Evolutionary conservation across 176 grass and related monocot genomes (phyloP).

Genomic region (Metroxylon sagu): DNA sequence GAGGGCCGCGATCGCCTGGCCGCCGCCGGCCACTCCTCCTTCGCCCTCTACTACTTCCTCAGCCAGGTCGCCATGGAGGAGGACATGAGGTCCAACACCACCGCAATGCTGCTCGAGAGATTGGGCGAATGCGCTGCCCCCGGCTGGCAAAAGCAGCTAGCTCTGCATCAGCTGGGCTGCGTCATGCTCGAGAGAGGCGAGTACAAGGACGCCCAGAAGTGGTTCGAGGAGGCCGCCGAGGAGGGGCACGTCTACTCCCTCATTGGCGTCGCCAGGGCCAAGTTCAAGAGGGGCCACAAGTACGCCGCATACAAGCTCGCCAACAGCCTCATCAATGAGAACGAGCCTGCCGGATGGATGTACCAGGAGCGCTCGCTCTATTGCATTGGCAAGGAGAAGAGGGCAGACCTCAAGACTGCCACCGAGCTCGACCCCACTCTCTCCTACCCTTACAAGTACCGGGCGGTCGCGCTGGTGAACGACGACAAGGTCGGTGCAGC

Average conservation of each 20-base stretch:
- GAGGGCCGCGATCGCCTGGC: constrained; percentile 65
- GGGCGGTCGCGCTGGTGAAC: constrained; percentile 46
- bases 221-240: constrained; percentile 74
- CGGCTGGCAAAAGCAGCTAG: constrained; percentile 72
- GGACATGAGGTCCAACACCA: constrained; percentile 67
- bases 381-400: constrained; percentile 73
- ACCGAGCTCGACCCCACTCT: constrained; percentile 70
- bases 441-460: constrained; percentile 81
- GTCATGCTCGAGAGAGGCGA: constrained; percentile 85
- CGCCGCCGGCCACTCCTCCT: constrained; percentile 56
- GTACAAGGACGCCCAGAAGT: constrained; percentile 72
- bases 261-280: constrained; percentile 72
- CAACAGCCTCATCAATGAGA: constrained; percentile 47
- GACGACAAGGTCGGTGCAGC: constrained; percentile 68
- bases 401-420: constrained; percentile 45
- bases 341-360: constrained; percentile 72
- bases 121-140: constrained; percentile 44
- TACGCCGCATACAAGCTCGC: constrained; percentile 84
- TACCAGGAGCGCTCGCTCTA: constrained; percentile 76
- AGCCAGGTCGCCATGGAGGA: constrained; percentile 81
- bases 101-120: constrained; percentile 80
- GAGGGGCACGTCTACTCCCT: constrained; percentile 80
- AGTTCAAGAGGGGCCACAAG: constrained; percentile 86
- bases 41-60: constrained; percentile 85
- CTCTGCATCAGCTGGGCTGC: constrained; percentile 79